phyloP scores from a whole-genome alignment of 192 early-diverging fungal species.

The Backusella mclennaniae region DNA sequence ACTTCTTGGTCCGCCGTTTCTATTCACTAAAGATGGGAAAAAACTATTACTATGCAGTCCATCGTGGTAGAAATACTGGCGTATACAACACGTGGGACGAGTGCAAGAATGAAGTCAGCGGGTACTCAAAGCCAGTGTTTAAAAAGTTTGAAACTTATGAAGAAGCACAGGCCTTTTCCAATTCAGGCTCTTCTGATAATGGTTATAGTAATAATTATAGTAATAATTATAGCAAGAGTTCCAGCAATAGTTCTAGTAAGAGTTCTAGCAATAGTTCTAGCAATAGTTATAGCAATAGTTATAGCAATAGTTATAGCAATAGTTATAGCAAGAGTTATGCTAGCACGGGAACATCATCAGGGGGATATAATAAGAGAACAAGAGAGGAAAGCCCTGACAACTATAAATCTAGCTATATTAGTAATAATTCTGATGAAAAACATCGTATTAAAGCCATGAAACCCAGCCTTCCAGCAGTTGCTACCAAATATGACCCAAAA shows the following conservation, averaged over 20 bases:
- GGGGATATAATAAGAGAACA: not conserved
- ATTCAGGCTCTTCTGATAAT: not conserved
- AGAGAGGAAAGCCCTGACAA: not conserved
- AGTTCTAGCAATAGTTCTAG: too few species aligned
- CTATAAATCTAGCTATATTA: not conserved
- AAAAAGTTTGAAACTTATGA: slow-evolving; percentile 56
- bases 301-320: too few species aligned
- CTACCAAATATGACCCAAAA: not conserved
- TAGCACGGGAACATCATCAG: too few species aligned
- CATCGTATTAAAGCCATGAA: too few species aligned
- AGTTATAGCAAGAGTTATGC: too few species aligned
- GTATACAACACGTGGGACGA: slow-evolving; percentile 51
- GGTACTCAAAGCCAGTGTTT: slow-evolving; percentile 53
- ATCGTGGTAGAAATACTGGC: slow-evolving; percentile 40
- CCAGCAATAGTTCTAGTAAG: too few species aligned
- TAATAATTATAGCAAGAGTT: too few species aligned
- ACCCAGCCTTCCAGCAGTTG: too few species aligned
- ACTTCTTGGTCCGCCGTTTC: not conserved
- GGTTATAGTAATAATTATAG: too few species aligned
- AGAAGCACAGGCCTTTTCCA: slow-evolving; percentile 57
- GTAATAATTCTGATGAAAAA: not conserved
- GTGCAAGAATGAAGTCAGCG: slow-evolving; percentile 54
- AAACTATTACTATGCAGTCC: slow-evolving; percentile 46
- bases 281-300: too few species aligned
- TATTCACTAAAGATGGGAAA: not conserved